Conservation (phyloP, 2,329 filamentous ascomycete species). For the Botrytis byssoidea region DNA sequence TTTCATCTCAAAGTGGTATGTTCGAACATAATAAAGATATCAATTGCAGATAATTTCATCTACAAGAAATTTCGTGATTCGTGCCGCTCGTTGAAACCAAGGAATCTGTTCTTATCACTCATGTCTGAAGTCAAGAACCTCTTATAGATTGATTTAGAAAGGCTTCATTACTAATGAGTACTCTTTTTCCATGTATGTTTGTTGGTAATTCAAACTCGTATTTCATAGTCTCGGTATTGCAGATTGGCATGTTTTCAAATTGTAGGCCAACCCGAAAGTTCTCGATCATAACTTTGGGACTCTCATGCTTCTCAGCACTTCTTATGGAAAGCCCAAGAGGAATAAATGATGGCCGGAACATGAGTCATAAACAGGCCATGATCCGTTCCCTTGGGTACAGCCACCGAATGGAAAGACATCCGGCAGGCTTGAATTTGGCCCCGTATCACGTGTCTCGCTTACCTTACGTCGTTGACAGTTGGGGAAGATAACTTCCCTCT, state of each 20-base stretch:
- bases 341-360: neutral
- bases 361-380: neutral
- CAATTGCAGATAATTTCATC: neutral
- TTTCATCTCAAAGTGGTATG: neutral
- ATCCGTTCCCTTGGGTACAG: neutral
- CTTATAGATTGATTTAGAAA: neutral
- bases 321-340: neutral
- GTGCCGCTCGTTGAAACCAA: neutral
- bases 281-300: neutral
- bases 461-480: neutral
- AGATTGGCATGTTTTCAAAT: neutral
- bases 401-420: neutral
- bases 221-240: neutral
- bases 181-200: neutral
- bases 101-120: neutral
- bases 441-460: slow-evolving; percentile 10
- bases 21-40: neutral
- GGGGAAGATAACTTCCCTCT: neutral
- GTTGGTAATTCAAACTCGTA: neutral
- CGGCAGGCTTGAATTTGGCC: neutral
- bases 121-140: neutral
- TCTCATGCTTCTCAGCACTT: neutral
- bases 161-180: fast-evolving
- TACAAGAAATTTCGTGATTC: neutral
- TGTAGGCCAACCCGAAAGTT: neutral